Base-by-base conservation (phyloP, 1,284 basidiomycete species). In the Ganoderma sinense region DNA sequence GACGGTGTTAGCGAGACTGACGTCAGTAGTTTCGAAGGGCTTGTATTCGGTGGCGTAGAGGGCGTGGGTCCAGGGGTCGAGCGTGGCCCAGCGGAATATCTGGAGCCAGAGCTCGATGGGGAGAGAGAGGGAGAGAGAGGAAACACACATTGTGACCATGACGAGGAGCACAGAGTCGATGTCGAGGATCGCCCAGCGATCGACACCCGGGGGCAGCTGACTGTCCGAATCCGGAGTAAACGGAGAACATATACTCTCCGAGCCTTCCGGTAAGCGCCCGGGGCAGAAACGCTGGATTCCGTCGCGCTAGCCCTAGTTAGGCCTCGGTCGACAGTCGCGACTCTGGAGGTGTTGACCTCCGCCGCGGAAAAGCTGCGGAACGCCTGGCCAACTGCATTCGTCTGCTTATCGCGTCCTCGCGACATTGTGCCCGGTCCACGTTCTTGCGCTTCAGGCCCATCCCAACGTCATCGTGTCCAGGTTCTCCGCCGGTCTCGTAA, bases 61-160 rank as follows among this genome's bases (percentile, higher is more conserved):
- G 6, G 72, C 72, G 14, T 68, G 59, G 5, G 76, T 74, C 45
- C 69, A 71, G 18, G 70, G 68, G 11, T 77, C 75, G 23, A 77
- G 65, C 0, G 77, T 78, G 8, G 78, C 77, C 70, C 73, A 77
- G 51, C 78, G 78, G 64, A 80, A 77, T 18, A 80, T 77, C 65
- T 75, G 71, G 51, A 80, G 73, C 79, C 78, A 80, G 33, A 80
- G 73, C 67, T 80, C 79, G 26, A 73, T 62, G 8, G 79, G 78
- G 26, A 79, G 72, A 8, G 65, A 31, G 45, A 72, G 72, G 8
- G 65, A 31, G 45, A 72, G 62, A 11, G 58, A 40, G 41, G 41
- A 16, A 26, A 36, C 6, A 36, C 29, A 29, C 62, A 63, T 63
- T 13, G 16, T 29, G 40, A 23, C 45, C 6, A 48, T 10, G 45